Evolutionary conservation across 2,329 filamentous ascomycete genomes (phyloP).

Genomic region (Coleophoma eucalyptorum): DNA sequence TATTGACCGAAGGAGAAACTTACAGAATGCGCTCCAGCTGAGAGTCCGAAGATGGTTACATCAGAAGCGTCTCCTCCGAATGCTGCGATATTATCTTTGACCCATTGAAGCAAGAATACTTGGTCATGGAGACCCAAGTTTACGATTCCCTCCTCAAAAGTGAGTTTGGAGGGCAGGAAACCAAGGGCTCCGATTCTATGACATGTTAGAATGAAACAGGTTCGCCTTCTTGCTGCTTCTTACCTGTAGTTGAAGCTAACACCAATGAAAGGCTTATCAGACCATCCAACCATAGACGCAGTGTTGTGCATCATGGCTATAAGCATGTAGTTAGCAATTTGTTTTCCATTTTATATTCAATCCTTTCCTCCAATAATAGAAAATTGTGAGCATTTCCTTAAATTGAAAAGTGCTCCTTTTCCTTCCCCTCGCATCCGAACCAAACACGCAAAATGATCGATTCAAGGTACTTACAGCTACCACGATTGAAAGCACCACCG

Average conservation of each 20-base stretch:
- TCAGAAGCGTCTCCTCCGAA: slow-evolving; percentile 55
- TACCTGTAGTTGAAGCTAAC: slow-evolving; percentile 54
- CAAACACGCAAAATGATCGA: too few species aligned
- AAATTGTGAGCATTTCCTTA: too few species aligned
- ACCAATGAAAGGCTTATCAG: slow-evolving; percentile 47
- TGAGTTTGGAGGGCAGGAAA: slow-evolving; percentile 56
- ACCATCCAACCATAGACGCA: slow-evolving; percentile 56
- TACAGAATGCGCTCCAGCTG: slow-evolving; percentile 57
- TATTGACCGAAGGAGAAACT: slow-evolving; percentile 10
- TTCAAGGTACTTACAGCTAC: slow-evolving; percentile 9
- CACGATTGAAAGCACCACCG: slow-evolving; percentile 54
- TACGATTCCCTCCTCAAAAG: slow-evolving; percentile 47
- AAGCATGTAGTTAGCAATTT: slow-evolving; percentile 46
- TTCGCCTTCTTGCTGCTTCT: background rate
- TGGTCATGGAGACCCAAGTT: slow-evolving; percentile 64
- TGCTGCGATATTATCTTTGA: slow-evolving; percentile 49
- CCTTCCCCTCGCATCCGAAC: too few species aligned
- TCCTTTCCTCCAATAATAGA: too few species aligned
- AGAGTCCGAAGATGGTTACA: slow-evolving; percentile 57
- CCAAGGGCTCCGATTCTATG: slow-evolving; percentile 60
- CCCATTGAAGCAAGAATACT: slow-evolving; percentile 52
- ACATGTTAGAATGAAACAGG: background rate
- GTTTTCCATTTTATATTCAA: slow-evolving; percentile 27
- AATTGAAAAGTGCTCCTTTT: too few species aligned
- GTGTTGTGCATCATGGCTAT: slow-evolving; percentile 52